Conservation (phyloP, 768 basidiomycete species). For the Flagelloscypha sp. region DNA sequence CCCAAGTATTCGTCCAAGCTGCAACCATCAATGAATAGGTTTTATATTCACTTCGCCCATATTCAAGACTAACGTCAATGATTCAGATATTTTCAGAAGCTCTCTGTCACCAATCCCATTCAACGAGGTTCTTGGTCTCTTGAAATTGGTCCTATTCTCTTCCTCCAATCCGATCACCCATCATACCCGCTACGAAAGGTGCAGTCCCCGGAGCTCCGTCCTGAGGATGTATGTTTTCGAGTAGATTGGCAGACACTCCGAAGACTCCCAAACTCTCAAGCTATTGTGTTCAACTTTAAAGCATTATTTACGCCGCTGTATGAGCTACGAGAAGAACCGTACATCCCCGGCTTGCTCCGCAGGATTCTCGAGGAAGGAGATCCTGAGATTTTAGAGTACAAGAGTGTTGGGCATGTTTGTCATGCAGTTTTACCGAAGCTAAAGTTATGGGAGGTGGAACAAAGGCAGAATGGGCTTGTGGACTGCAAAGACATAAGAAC, state of each 20-base stretch:
- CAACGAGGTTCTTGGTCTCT: conserved; percentile 46
- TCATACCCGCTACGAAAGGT: conserved; percentile 24
- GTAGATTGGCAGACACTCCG: conserved; percentile 52
- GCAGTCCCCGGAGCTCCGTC: conserved; percentile 26
- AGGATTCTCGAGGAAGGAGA: conserved; percentile 35
- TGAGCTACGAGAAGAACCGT: conserved; percentile 35
- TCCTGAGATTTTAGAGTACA: conserved; percentile 33
- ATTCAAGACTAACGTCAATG: neutral
- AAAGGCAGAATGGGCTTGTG: conserved; percentile 36
- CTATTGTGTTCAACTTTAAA: conserved; percentile 48
- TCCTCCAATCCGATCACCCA: conserved; percentile 30
- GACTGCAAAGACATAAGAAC: conserved; percentile 44
- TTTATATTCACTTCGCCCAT: neutral
- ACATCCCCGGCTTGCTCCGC: conserved; percentile 37
- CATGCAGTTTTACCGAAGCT: conserved; percentile 39
- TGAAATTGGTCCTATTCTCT: conserved; percentile 43
- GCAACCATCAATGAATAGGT: conserved; percentile 42
- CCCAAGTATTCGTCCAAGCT: conserved; percentile 45
- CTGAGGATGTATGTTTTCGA: conserved; percentile 36
- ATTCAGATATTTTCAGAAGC: conserved; percentile 38
- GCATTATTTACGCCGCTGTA: conserved; percentile 43
- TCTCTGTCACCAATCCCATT: conserved; percentile 40
- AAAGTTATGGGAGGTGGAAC: conserved; percentile 37
- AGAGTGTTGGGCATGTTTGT: conserved; percentile 31
- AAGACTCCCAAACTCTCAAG: conserved; percentile 36